Evolutionary conservation across 148 eudicot species (phyloP).

Genomic region (Nepenthes gracilis): DNA sequence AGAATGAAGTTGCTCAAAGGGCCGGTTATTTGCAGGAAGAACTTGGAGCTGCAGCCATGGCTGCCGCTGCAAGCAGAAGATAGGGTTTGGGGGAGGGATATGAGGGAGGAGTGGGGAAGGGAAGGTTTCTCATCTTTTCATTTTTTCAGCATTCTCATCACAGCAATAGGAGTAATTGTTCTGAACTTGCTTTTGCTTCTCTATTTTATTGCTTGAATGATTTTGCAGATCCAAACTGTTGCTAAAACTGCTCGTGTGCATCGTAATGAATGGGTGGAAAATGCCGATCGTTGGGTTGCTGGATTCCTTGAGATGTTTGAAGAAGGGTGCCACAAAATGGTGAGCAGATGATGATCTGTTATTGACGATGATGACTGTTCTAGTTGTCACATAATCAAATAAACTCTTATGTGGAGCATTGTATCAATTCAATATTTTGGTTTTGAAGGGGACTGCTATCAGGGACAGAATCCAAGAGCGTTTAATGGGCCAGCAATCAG

Average conservation of each 20-base stretch:
- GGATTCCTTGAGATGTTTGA: constrained; percentile 88
- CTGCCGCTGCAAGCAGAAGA: too few relatives aligned
- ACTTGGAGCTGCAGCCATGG: too few relatives aligned
- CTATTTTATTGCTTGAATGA: not conserved
- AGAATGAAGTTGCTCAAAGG: too few relatives aligned
- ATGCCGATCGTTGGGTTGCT: constrained; percentile 73
- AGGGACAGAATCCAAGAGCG: constrained; percentile 61
- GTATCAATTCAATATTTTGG: not conserved
- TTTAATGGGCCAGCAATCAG: constrained; percentile 20
- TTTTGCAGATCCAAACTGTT: constrained; percentile 47
- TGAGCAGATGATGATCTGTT: constrained; percentile 4
- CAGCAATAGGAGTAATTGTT: too few relatives aligned
- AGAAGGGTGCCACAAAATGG: constrained; percentile 85
- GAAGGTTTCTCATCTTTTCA: too few relatives aligned
- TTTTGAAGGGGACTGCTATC: constrained; percentile 62
- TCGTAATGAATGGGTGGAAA: constrained; percentile 69
- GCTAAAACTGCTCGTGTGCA: constrained; percentile 31
- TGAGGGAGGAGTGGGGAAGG: too few relatives aligned
- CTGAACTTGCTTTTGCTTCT: too few relatives aligned
- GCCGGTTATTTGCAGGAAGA: too few relatives aligned
- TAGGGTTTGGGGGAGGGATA: too few relatives aligned
- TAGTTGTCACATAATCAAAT: not conserved
- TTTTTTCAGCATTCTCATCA: too few relatives aligned
- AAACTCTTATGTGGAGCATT: not conserved
- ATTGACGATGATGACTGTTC: not conserved